Percentiles rank a stretch among this genome's conserved stretches.
Evolutionary conservation across 1,139 yeast species (phyloP).

Genomic region (Geotrichum cucujoidarum): DNA sequence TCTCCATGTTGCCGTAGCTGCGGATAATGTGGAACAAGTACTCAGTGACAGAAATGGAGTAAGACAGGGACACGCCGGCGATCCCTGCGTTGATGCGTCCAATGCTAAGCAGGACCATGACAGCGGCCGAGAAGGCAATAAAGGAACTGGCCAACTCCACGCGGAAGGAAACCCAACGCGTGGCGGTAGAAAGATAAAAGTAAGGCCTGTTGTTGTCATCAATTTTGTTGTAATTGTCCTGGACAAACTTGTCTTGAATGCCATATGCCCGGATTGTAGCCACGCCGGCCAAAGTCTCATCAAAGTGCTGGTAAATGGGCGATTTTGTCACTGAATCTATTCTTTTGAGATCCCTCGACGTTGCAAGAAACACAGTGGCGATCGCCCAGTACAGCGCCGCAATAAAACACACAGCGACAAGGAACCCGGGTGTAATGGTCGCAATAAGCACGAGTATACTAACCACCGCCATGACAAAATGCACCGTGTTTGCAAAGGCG

Average conservation of each 20-base stretch:
- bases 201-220: constrained; percentile 59
- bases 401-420: constrained; percentile 44
- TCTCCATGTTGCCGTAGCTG: constrained; percentile 67
- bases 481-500: constrained; percentile 42
- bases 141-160: constrained; percentile 64
- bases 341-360: constrained; percentile 75
- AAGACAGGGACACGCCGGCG: constrained; percentile 70
- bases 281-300: constrained; percentile 70
- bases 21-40: constrained; percentile 59
- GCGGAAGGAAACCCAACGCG: constrained; percentile 70
- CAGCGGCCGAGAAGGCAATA: constrained; percentile 80
- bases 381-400: constrained; percentile 75
- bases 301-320: constrained; percentile 71
- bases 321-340: constrained; percentile 72
- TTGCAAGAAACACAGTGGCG: constrained; percentile 73
- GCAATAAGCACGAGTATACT: constrained; percentile 66
- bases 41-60: constrained; percentile 60
- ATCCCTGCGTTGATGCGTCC: constrained; percentile 57
- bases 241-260: constrained; percentile 50
- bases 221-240: constrained; percentile 53
- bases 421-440: constrained; percentile 61
- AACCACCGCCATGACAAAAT: constrained; percentile 50
- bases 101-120: constrained; percentile 54
- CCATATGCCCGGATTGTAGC: constrained; percentile 57
- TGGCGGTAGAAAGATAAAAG: constrained; percentile 51